Conservation (phyloP, 257 asterid genomes). For the Osmanthus fragrans region DNA sequence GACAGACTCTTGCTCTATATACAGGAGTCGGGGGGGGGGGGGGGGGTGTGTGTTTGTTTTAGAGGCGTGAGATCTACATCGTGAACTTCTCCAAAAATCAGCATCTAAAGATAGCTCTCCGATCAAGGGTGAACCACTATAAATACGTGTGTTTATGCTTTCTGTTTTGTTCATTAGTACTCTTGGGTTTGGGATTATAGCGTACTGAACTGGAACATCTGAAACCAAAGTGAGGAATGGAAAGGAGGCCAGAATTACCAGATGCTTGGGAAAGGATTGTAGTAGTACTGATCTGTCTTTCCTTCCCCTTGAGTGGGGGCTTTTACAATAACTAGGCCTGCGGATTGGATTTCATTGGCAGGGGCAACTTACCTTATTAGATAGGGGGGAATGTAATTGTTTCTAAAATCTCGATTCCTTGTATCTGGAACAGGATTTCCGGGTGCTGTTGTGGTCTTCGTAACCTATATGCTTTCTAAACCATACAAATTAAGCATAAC, state of each 20-base stretch:
- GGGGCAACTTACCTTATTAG: no score
- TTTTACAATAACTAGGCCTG: no score
- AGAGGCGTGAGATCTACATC: background rate
- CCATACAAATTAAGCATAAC: slow-evolving; percentile 44
- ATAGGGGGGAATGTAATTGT: background rate
- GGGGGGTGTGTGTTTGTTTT: background rate
- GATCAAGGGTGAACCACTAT: background rate
- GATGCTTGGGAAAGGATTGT: no score
- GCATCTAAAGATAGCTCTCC: background rate
- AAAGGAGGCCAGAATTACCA: no score
- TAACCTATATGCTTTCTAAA: slow-evolving; percentile 49
- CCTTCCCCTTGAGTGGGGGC: no score
- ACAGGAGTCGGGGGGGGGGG: background rate
- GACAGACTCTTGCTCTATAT: background rate
- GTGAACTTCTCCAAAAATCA: no score
- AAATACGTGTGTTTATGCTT: background rate
- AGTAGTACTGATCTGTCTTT: no score
- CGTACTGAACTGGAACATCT: background rate
- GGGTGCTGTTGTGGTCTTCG: slow-evolving; percentile 48
- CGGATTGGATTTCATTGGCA: no score
- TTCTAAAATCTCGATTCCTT: background rate
- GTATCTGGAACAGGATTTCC: slow-evolving; percentile 61
- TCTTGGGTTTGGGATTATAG: background rate
- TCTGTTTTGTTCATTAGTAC: background rate
- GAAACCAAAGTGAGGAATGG: no score